phyloP scores from a whole-genome alignment of 192 early-diverging fungal genomes.

The Powellomyces hirtus region DNA sequence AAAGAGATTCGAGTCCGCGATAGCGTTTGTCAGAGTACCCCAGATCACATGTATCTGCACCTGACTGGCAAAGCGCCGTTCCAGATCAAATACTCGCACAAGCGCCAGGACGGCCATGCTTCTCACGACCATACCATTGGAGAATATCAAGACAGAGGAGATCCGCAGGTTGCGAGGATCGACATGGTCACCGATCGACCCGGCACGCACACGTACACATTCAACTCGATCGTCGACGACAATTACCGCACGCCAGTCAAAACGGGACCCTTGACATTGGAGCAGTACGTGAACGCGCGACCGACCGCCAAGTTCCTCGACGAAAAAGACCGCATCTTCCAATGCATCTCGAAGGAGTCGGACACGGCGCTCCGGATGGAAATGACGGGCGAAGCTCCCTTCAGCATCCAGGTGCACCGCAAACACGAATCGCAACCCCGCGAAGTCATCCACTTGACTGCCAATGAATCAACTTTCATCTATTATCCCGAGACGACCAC shows the following conservation, averaged over 20 bases:
- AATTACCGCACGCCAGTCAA: constrained; percentile 38
- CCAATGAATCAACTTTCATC: constrained; percentile 12
- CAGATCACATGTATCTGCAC: constrained; percentile 32
- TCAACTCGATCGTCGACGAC: constrained; percentile 38
- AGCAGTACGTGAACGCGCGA: constrained; percentile 31
- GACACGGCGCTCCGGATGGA: constrained; percentile 33
- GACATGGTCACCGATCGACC: constrained; percentile 32
- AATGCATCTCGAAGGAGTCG: constrained; percentile 38
- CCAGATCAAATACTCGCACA: constrained; percentile 30
- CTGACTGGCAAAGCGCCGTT: constrained; percentile 41
- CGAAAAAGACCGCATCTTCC: constrained; percentile 27
- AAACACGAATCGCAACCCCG: constrained; percentile 44
- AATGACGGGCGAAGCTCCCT: constrained; percentile 41
- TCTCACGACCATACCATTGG: neutral
- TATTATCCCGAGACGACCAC: constrained; percentile 28
- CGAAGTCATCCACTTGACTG: constrained; percentile 25
- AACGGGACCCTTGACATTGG: neutral
- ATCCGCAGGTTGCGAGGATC: constrained; percentile 22
- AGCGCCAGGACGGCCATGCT: neutral
- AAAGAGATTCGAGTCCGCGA: neutral
- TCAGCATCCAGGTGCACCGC: constrained; percentile 33
- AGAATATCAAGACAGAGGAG: constrained; percentile 24
- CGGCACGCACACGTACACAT: constrained; percentile 38
- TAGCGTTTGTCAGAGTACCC: constrained; percentile 30
- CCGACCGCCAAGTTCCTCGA: constrained; percentile 44